A percentile compares a stretch with the other conserved stretches of the same genome.
phyloP scores from a whole-genome alignment of 306 rosid species.

The Sindora glabra region DNA sequence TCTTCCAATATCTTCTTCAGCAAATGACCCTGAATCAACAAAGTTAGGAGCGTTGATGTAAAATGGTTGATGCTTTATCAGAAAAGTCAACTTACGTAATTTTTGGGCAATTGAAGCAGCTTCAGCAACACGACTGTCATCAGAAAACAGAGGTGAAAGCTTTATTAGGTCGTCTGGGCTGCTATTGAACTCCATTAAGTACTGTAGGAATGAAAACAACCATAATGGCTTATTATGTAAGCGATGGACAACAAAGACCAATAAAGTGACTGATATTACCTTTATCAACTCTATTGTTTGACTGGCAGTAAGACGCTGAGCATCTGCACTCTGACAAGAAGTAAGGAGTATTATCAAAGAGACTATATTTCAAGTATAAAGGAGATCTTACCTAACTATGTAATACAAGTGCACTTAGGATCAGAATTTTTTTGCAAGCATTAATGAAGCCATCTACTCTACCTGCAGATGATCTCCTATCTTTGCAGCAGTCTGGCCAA shows the following conservation, averaged over 20 bases:
- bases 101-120: slow-evolving; percentile 98
- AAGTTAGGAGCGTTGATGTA: slow-evolving; percentile 9
- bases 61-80: not conserved
- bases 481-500: slow-evolving; percentile 99
- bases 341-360: slow-evolving; percentile 21
- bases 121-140: slow-evolving; percentile 98
- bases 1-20: slow-evolving; percentile 97
- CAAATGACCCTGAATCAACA: slow-evolving; percentile 71
- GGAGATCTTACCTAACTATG: not conserved
- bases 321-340: slow-evolving; percentile 91
- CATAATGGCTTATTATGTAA: slow-evolving; percentile 21
- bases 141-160: slow-evolving; percentile 96
- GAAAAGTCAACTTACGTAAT: slow-evolving; percentile 62
- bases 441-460: slow-evolving; percentile 24
- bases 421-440: slow-evolving; percentile 5
- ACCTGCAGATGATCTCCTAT: slow-evolving; percentile 99
- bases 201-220: slow-evolving; percentile 54
- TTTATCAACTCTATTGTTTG: slow-evolving; percentile 95
- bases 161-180: slow-evolving; percentile 99
- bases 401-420: slow-evolving; percentile 3
- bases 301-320: slow-evolving; percentile 97
- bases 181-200: slow-evolving; percentile 98
- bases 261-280: slow-evolving; percentile 38
- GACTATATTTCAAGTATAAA: slow-evolving; percentile 17
- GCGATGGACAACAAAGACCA: slow-evolving; percentile 6